A percentile compares a stretch with the other conserved stretches of the same genome.
phyloP scores from a whole-genome alignment of 768 basidiomycete genomes.

The Mycena leptocephala region DNA sequence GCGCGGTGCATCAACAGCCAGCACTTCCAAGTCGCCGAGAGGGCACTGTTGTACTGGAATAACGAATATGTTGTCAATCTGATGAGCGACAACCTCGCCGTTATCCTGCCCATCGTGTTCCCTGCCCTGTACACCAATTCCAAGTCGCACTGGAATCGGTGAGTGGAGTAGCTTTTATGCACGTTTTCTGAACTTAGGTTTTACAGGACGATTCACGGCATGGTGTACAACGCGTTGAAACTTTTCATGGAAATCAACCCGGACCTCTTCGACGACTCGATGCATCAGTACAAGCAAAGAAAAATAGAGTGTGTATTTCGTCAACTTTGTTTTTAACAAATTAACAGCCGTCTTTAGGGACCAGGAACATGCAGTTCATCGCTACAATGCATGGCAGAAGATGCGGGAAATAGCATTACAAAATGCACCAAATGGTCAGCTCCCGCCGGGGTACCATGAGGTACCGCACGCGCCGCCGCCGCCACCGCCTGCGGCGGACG shows the following conservation, averaged over 20 bases:
- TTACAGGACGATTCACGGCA: conserved; percentile 94
- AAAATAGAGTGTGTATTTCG: conserved; percentile 80
- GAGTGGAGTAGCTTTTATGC: conserved; percentile 47
- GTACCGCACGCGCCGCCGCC: conserved; percentile 83
- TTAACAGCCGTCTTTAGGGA: conserved; percentile 69
- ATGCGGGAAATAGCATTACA: conserved; percentile 83
- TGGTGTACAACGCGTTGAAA: conserved; percentile 99
- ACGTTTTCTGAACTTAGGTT: conserved; percentile 19
- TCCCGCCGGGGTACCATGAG: conserved; percentile 82
- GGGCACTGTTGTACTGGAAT: conserved; percentile 98
- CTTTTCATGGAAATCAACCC: conserved; percentile 99
- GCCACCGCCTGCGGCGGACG: conserved; percentile 83
- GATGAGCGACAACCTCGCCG: conserved; percentile 95
- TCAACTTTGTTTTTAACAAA: neutral
- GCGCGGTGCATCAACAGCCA: conserved; percentile 98
- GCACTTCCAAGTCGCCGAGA: conserved; percentile 99
- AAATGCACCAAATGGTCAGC: conserved; percentile 77
- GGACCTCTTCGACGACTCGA: conserved; percentile 93
- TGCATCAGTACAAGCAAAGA: conserved; percentile 94
- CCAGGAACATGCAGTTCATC: conserved; percentile 86
- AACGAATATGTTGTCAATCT: conserved; percentile 99
- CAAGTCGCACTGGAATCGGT: conserved; percentile 99
- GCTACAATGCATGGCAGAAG: conserved; percentile 93
- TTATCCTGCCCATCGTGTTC: conserved; percentile 96
- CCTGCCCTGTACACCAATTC: conserved; percentile 97